Evolutionary conservation across 2,329 filamentous ascomycete genomes (phyloP).

Genomic region (Colletotrichum godetiae): DNA sequence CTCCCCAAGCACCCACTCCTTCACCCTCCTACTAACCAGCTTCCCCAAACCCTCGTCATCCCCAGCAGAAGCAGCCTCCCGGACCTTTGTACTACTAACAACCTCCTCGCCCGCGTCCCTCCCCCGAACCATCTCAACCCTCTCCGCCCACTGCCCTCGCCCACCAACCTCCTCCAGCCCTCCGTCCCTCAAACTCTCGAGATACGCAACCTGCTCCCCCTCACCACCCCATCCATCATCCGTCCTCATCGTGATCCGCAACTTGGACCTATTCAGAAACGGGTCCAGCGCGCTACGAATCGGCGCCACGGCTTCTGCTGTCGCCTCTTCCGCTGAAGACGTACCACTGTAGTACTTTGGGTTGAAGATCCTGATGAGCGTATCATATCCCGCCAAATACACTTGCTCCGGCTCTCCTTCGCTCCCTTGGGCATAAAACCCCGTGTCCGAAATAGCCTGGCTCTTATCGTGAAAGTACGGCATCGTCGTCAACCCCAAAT

Average conservation of each 20-base stretch:
- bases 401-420: slow-evolving; percentile 60
- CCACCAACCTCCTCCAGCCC: slow-evolving; percentile 65
- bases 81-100: slow-evolving; percentile 72
- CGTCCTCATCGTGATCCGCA: slow-evolving; percentile 74
- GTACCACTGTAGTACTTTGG: slow-evolving; percentile 73
- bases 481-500: slow-evolving; percentile 77
- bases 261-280: slow-evolving; percentile 71
- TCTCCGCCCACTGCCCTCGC: slow-evolving; percentile 65
- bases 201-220: slow-evolving; percentile 64
- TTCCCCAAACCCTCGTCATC: slow-evolving; percentile 59
- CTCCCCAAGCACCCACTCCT: slow-evolving; percentile 66
- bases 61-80: slow-evolving; percentile 62
- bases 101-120: slow-evolving; percentile 49
- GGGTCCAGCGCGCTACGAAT: slow-evolving; percentile 68
- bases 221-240: slow-evolving; percentile 70
- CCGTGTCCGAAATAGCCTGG: slow-evolving; percentile 61
- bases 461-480: slow-evolving; percentile 83
- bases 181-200: slow-evolving; percentile 60
- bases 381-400: slow-evolving; percentile 82
- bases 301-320: slow-evolving; percentile 38
- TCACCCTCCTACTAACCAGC: slow-evolving; percentile 69
- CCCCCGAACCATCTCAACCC: slow-evolving; percentile 70
- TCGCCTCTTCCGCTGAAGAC: not conserved
- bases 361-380: slow-evolving; percentile 76
- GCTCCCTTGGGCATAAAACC: slow-evolving; percentile 50